phyloP scores from a whole-genome alignment of 2,329 filamentous ascomycete genomes.

The Talaromyces sp. region DNA sequence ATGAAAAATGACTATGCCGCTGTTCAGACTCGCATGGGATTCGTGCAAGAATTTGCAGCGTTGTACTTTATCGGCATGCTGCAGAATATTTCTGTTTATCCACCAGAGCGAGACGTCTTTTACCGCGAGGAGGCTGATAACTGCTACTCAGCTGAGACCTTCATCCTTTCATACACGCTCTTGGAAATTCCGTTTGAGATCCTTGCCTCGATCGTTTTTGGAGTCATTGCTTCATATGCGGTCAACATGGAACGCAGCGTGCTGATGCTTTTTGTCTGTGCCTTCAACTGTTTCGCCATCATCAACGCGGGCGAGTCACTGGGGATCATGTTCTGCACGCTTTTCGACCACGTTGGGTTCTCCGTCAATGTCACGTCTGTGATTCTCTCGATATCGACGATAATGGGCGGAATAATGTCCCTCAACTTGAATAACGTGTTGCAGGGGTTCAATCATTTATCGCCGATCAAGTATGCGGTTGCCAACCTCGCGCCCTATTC shows the following conservation, averaged over 20 bases:
- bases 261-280: slow-evolving; percentile 61
- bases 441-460: slow-evolving; percentile 63
- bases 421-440: slow-evolving; percentile 64
- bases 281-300: slow-evolving; percentile 67
- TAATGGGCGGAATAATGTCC: slow-evolving; percentile 66
- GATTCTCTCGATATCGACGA: slow-evolving; percentile 63
- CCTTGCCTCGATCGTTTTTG: slow-evolving; percentile 59
- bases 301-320: slow-evolving; percentile 70
- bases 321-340: slow-evolving; percentile 74
- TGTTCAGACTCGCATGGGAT: slow-evolving; percentile 68
- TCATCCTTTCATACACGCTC: slow-evolving; percentile 64
- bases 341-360: slow-evolving; percentile 70
- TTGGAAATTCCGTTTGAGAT: slow-evolving; percentile 70
- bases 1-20: slow-evolving; percentile 63
- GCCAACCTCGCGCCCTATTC: slow-evolving; percentile 64
- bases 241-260: slow-evolving; percentile 59
- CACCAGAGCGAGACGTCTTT: slow-evolving; percentile 67
- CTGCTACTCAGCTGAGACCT: slow-evolving; percentile 65
- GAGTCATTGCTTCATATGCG: slow-evolving; percentile 58
- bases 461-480: slow-evolving; percentile 65
- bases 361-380: slow-evolving; percentile 68
- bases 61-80: slow-evolving; percentile 54
- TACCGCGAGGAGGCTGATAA: slow-evolving; percentile 71
- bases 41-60: slow-evolving; percentile 65
- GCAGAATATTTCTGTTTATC: slow-evolving; percentile 71